Base-by-base conservation (phyloP, 345 rosid genomes). In the Conringia planisiliqua region DNA sequence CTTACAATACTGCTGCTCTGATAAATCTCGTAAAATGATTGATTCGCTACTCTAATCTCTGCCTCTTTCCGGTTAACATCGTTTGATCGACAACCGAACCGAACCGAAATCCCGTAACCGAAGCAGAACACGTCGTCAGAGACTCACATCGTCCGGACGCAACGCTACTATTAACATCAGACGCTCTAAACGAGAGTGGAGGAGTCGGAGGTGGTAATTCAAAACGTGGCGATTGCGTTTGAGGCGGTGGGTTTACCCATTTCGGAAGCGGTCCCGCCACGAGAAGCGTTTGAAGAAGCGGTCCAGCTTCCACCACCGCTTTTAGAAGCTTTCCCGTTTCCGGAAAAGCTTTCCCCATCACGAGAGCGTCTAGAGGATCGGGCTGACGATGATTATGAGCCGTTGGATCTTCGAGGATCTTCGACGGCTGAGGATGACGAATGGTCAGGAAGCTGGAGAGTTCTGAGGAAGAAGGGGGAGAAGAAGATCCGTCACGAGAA, bases 271-370 rank as follows among this genome's bases (percentile, higher is more conserved):
- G 92, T 14, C 97, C 97, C 1, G 90, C 97, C 47, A 90, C 78
- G 29, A 90, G 90, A 18, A 90, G 85, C 16, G 97, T 87, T 80
- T 89, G 85, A 62, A 90, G 85, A 24, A 90, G 86, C 17, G 97
- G 97, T 10, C 97, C 97, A 17, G 94, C 94, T 80, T 86, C 85
- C 82, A 90, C 85, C 39, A 90, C 97, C 24, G 97, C 94, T 82
- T 90, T 87, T 74, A 90, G 78, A 82, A 90, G 89, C 86, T 85
- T 89, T 1, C 97, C 97, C 70, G 88, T 83, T 69, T 91, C 96
- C 0, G 97, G 97, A 30, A 89, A 79, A 39, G 91, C 87, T 79
- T 80, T 89, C 48, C 85, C 90, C 54, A 58, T 71, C 73, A 78
- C 73, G 18, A 78, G 81, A 40, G 30, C 50, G 33, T 78, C 77